These are phyloP conservation scores for Nitzschia putrida DNA, from an alignment of 108 stramenopile species.

Conservation along the genomic window DNA sequence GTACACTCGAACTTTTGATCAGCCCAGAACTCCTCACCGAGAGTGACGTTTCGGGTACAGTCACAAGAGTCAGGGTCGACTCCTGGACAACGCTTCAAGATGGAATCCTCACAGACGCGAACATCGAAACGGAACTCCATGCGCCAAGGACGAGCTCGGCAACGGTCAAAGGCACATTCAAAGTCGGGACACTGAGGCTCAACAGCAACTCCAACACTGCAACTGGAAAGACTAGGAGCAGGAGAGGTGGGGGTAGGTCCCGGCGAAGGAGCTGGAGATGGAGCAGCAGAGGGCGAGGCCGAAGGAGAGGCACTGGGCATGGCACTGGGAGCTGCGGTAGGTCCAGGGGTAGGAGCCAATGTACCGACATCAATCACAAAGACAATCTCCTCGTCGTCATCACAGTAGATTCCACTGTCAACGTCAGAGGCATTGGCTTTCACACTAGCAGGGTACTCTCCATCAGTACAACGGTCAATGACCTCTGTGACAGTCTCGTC, in stretches of 20 bases:
- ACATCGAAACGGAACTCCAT: conserved; percentile 13
- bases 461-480: conserved; percentile 15
- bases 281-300: conserved; percentile 1
- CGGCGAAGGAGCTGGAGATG: conserved; percentile 10
- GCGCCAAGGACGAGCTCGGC: conserved; percentile 18
- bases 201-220: conserved; percentile 23
- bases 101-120: background rate
- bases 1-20: conserved; percentile 26
- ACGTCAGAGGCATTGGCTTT: conserved; percentile 24
- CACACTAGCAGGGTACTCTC: conserved; percentile 14
- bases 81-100: conserved; percentile 12
- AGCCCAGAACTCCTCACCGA: conserved; percentile 11
- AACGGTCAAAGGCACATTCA: conserved; percentile 18
- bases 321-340: background rate
- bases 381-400: conserved; percentile 13
- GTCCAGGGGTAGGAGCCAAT: conserved; percentile 3
- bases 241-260: conserved; percentile 1
- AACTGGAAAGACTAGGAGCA: conserved; percentile 13
- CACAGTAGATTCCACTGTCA: conserved; percentile 13
- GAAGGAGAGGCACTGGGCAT: conserved; percentile 2
- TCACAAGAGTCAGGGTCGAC: conserved; percentile 18
- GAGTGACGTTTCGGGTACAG: conserved; percentile 10
- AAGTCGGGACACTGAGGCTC: conserved; percentile 22
- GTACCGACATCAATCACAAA: conserved; percentile 1
- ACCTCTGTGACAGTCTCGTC: background rate